Conservation (phyloP, 2,329 filamentous ascomycete species). For the Fusarium dlaminii region DNA sequence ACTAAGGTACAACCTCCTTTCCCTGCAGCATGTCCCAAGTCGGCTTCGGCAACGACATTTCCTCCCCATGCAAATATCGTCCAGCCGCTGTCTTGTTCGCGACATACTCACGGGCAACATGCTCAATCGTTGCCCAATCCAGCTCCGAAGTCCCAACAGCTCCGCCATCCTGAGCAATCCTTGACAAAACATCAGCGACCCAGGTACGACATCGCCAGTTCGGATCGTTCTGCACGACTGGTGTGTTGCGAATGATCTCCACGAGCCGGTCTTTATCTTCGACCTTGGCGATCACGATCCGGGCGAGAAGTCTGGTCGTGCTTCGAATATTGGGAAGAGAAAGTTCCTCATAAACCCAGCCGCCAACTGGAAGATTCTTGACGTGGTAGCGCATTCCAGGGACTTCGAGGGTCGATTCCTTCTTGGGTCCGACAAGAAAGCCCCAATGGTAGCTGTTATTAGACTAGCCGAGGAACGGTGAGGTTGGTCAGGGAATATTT, state of each 20-base stretch:
- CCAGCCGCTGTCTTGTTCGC: not conserved
- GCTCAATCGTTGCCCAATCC: conserved; percentile 49
- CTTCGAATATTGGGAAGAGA: conserved; percentile 26
- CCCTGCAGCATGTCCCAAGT: not conserved
- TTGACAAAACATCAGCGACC: conserved; percentile 48
- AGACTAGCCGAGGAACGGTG: too few relatives aligned
- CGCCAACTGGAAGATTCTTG: conserved; percentile 35
- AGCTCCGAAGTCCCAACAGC: conserved; percentile 50
- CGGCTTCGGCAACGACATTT: not conserved
- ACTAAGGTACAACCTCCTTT: not conserved
- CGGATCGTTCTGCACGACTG: conserved; percentile 47
- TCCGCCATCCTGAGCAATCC: conserved; percentile 48
- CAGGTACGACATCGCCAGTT: conserved; percentile 53
- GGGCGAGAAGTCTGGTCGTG: conserved; percentile 46
- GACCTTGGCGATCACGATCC: conserved; percentile 49
- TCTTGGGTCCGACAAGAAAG: conserved; percentile 45
- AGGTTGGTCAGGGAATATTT: too few relatives aligned
- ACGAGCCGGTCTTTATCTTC: conserved; percentile 40
- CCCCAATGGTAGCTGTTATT: conserved; percentile 41
- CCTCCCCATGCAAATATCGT: not conserved
- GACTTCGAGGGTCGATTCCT: conserved; percentile 28
- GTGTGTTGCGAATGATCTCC: conserved; percentile 44
- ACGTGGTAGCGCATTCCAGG: conserved; percentile 46
- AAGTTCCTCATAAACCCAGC: conserved; percentile 44
- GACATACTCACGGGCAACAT: not conserved